Conservation (phyloP, 768 basidiomycete genomes). For the Pleurotus eryngii region DNA sequence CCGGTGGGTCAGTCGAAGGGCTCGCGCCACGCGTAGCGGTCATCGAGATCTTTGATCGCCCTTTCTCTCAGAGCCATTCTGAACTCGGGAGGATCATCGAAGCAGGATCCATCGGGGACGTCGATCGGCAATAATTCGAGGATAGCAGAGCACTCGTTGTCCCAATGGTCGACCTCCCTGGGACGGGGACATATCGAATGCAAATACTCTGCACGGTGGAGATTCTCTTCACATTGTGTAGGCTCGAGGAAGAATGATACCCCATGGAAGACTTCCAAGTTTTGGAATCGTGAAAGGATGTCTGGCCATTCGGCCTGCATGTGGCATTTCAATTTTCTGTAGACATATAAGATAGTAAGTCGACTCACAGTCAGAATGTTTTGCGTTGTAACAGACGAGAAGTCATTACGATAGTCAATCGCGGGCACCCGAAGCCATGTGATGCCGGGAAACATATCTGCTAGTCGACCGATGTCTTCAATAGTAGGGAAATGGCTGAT, state of each 20-base stretch:
- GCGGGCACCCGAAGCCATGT: conserved; percentile 3
- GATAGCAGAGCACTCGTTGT: neutral
- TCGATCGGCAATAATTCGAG: neutral
- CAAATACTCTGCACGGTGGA: neutral
- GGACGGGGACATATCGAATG: neutral
- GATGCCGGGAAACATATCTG: conserved; percentile 1
- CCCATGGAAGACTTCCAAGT: conserved; percentile 5
- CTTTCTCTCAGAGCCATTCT: neutral
- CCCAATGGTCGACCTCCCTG: conserved; percentile 4
- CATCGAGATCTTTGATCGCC: neutral
- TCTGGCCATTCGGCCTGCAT: conserved; percentile 4
- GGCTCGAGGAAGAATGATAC: conserved; percentile 5
- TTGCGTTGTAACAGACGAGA: neutral
- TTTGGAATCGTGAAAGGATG: neutral
- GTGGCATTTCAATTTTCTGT: no score
- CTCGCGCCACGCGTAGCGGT: conserved; percentile 3
- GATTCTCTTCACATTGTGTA: conserved; percentile 2
- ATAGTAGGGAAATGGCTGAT: conserved; percentile 5
- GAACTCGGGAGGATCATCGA: neutral
- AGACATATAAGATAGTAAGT: no score
- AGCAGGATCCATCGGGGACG: neutral
- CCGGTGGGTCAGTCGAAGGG: neutral
- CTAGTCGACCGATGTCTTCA: neutral
- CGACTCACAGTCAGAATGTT: neutral
- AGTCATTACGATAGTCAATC: conserved; percentile 3